Percentiles rank a stretch among this genome's conserved stretches.
Conservation (phyloP, 257 asterid species). For the Solanum tacnaense region DNA sequence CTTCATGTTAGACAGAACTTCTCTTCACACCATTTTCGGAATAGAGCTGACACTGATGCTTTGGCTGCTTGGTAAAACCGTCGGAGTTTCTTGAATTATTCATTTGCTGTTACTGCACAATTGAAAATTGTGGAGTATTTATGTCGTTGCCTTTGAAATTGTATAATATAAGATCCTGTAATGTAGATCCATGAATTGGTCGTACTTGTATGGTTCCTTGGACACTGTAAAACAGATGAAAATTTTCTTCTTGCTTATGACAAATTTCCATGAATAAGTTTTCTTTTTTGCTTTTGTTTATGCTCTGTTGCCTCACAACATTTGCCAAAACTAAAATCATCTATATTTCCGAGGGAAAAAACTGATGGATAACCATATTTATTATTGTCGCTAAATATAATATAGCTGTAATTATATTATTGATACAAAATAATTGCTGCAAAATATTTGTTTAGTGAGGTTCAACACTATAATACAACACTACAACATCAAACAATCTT, state of each 20-base stretch:
- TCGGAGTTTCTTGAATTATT: conserved; percentile 50
- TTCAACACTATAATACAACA: neutral
- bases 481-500: too few relatives aligned
- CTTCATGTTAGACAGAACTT: conserved; percentile 72
- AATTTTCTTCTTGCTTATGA: neutral
- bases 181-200: neutral
- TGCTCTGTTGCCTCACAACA: neutral
- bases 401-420: neutral
- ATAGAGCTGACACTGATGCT: conserved; percentile 74
- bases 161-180: neutral
- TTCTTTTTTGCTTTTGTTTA: neutral
- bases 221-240: neutral
- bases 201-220: neutral
- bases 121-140: neutral
- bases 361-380: neutral
- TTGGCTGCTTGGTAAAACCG: conserved; percentile 90
- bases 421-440: neutral
- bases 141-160: neutral
- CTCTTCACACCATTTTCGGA: conserved; percentile 74
- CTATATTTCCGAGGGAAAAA: neutral
- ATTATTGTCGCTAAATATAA: neutral
- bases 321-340: neutral
- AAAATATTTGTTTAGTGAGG: neutral
- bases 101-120: neutral
- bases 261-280: neutral